Percentiles rank a stretch among this genome's conserved stretches.
Conservation (phyloP, 768 basidiomycete species). For the Russula foetens region DNA sequence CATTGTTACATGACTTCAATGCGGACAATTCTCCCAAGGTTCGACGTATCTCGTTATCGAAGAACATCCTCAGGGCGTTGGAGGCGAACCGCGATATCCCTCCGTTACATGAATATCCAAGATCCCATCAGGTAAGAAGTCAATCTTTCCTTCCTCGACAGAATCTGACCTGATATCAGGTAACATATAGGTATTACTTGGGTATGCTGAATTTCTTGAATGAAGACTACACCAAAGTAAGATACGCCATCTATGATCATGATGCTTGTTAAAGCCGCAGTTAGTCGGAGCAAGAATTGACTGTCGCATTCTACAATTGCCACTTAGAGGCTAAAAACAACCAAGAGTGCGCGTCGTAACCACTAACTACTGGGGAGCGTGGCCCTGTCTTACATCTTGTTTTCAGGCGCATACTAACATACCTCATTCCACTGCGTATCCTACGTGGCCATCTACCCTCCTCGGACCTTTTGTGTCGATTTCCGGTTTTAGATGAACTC, state of each 20-base stretch:
- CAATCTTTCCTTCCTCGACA: constrained; percentile 13
- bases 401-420: constrained; percentile 78
- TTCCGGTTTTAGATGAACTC: constrained; percentile 62
- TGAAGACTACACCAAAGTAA: constrained; percentile 90
- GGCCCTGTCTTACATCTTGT: neutral
- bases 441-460: constrained; percentile 85
- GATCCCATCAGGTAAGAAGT: constrained; percentile 70
- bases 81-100: constrained; percentile 83
- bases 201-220: constrained; percentile 93
- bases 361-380: neutral
- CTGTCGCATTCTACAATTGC: constrained; percentile 81
- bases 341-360: constrained; percentile 57
- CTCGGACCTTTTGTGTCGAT: constrained; percentile 54
- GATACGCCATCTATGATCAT: constrained; percentile 31
- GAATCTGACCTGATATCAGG: constrained; percentile 37
- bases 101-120: constrained; percentile 63
- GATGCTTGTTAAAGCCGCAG: neutral
- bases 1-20: neutral
- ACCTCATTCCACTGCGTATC: constrained; percentile 83
- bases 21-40: constrained; percentile 42
- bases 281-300: constrained; percentile 83
- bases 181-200: constrained; percentile 90
- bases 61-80: constrained; percentile 86
- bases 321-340: constrained; percentile 61
- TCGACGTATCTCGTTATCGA: constrained; percentile 83